Percentiles rank a stretch among this genome's conserved stretches.
phyloP scores from a whole-genome alignment of 78 protist species.

The Planoprotostelium fungivorum region DNA sequence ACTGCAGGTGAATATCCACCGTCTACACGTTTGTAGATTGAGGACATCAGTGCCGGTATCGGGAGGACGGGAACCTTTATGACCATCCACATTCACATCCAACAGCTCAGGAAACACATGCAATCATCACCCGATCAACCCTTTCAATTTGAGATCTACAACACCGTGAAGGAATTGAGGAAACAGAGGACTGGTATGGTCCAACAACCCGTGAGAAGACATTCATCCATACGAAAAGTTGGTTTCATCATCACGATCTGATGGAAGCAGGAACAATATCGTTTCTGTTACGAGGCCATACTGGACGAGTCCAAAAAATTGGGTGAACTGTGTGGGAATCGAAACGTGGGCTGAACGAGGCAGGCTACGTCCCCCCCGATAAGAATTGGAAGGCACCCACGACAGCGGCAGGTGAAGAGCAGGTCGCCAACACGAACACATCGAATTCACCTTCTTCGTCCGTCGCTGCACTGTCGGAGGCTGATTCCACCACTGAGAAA shows the following conservation, averaged over 20 bases:
- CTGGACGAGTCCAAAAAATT: neutral
- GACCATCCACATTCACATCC: conserved; percentile 55
- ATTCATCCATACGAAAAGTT: neutral
- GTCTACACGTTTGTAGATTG: neutral
- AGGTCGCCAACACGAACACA: no score
- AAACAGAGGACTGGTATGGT: conserved; percentile 68
- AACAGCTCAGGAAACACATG: conserved; percentile 16
- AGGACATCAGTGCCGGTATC: conserved; percentile 60
- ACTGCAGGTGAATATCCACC: conserved; percentile 30
- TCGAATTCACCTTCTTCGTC: no score
- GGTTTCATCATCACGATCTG: neutral
- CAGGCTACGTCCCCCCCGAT: neutral
- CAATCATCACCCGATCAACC: conserved; percentile 4
- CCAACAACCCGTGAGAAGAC: conserved; percentile 35
- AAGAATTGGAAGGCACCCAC: no score
- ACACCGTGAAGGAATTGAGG: conserved; percentile 39
- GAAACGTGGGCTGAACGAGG: neutral
- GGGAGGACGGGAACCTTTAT: conserved; percentile 81
- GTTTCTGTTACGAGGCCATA: neutral
- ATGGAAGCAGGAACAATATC: neutral
- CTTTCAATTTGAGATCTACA: conserved; percentile 46
- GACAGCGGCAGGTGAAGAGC: no score
- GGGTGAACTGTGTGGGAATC: neutral
- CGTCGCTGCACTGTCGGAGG: no score
- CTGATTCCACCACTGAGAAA: no score